Evolutionary conservation across 805 yeast species (phyloP), one percentile per base, ranked within the genome.

Genomic region (Suhomyces canberraensis): DNA sequence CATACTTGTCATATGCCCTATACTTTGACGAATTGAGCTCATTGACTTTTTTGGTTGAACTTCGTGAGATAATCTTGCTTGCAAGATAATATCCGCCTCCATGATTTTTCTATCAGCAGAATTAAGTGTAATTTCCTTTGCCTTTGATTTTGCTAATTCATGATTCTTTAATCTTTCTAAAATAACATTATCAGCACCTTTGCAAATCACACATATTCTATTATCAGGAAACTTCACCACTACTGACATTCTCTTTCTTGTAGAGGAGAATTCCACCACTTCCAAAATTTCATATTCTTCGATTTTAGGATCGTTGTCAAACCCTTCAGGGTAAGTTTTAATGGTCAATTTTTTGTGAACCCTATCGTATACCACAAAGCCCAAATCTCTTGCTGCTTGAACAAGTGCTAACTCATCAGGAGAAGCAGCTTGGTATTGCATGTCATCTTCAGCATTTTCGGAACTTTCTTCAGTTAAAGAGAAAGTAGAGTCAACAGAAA

Each of bases 401-500:
- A 93, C 91, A 20, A 93, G 65, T 0, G 99, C 98, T 33, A 90
- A 62, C 57, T 93, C 99, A 61, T 93, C 99, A 0, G 98, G 99
- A 0, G 97, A 90, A 0, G 98, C 80, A 0, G 98, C 87, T 55
- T 91, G 97, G 51, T 93, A 93, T 39, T 78, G 81, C 16, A 89
- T 76, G 16, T 70, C 66, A 6, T 39, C 31, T 7, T 37, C 39
- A 11, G 35, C 45, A 11, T 38, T 42, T 16, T 56, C 56, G 17
- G 31, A 15, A 3, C 35, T 39, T 4, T 29, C 37, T 6, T 42
- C 48, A 9, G 27, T 32, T 4, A 29, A 14, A 8, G 27, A 25
- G 8, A 28, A 17, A 8, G 42, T 25, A 13, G 39, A 19, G 8
- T 26, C 24, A 14, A 24, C 20, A 3, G 44, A 27, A 26, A 9